Conservation (phyloP, 805 yeast genomes). For the Spathaspora boniae region DNA sequence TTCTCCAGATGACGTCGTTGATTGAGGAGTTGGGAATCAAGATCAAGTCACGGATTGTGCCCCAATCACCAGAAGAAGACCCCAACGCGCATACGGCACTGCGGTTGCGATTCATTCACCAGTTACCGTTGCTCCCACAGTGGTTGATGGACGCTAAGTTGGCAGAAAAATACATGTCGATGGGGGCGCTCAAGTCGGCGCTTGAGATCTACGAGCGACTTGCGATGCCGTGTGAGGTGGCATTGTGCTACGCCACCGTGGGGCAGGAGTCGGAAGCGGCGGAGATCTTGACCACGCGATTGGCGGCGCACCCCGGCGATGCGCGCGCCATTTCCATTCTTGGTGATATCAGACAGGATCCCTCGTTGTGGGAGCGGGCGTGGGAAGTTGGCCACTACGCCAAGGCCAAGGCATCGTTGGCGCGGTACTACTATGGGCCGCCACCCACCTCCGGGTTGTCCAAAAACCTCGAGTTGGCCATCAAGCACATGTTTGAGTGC, state of each 20-base stretch:
- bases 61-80: slow-evolving; percentile 38
- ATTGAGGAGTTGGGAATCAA: slow-evolving; percentile 83
- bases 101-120: slow-evolving; percentile 70
- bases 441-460: slow-evolving; percentile 51
- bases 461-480: slow-evolving; percentile 51
- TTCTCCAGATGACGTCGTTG: slow-evolving; percentile 85
- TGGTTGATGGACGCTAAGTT: slow-evolving; percentile 80
- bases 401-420: slow-evolving; percentile 81
- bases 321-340: slow-evolving; percentile 79
- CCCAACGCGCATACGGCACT: slow-evolving; percentile 37
- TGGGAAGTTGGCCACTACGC: slow-evolving; percentile 85
- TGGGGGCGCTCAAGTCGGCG: slow-evolving; percentile 85
- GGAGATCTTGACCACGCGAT: slow-evolving; percentile 50
- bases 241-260: slow-evolving; percentile 83
- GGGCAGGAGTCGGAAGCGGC: slow-evolving; percentile 72
- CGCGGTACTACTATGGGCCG: slow-evolving; percentile 66
- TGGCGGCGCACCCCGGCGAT: slow-evolving; percentile 60
- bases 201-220: slow-evolving; percentile 83
- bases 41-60: slow-evolving; percentile 51
- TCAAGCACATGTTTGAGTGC: slow-evolving; percentile 71
- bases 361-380: slow-evolving; percentile 73
- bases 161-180: slow-evolving; percentile 81
- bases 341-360: slow-evolving; percentile 82
- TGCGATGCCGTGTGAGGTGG: slow-evolving; percentile 74
- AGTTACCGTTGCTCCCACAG: slow-evolving; percentile 72